Evolutionary conservation across 371 early-diverging fungal species (phyloP), one percentile per base, ranked within the genome.

Genomic region (Mucor mucedo): DNA sequence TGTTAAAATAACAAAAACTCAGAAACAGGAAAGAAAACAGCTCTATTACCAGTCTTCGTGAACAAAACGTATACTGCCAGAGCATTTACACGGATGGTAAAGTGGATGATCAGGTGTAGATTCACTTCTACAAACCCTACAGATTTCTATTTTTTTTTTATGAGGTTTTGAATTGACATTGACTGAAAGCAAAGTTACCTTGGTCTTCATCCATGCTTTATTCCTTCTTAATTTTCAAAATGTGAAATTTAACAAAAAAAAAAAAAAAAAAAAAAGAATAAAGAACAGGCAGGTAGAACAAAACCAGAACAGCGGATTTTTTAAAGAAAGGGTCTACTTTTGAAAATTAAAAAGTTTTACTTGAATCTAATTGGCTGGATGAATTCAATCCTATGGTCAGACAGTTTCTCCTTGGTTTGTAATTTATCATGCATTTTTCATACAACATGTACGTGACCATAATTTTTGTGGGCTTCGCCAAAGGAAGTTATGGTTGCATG

Each of bases 71-170:
- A 92, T 92, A 64, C 86, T 86, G 10, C 92, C 92, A 5, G 91
- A 84, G 76, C 92, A 92, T 65, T 85, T 85, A 73, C 92, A 92
- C 5, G 92, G 92, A 62, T 87, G 80, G 69, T 84, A 91, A 47
- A 92, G 80, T 39, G 89, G 92, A 58, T 87, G 82, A 13, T 84
- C 83, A 14, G 73, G 65, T 13, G 89, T 86, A 41, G 79, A 84
- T 48, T 85, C 85, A 55, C 80, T 71, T 50, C 92, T 89, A 63
- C 92, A 92, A 50, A 92, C 91, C 50, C 92, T 83, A 75, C 92
- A 92, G 48, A 91, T 84, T 56, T 82, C 76, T 59, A 33, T 8
- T 3, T 30, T 2, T 28, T 7, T 40, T 41, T 52, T 41, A 5
- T 2, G n/a, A 54, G 38, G 4, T 14, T 13, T 38, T 14, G 35